A percentile compares a stretch with the other conserved stretches of the same genome.
Conservation (phyloP, 1,139 yeast genomes). For the Pichia kudriavzevii region DNA sequence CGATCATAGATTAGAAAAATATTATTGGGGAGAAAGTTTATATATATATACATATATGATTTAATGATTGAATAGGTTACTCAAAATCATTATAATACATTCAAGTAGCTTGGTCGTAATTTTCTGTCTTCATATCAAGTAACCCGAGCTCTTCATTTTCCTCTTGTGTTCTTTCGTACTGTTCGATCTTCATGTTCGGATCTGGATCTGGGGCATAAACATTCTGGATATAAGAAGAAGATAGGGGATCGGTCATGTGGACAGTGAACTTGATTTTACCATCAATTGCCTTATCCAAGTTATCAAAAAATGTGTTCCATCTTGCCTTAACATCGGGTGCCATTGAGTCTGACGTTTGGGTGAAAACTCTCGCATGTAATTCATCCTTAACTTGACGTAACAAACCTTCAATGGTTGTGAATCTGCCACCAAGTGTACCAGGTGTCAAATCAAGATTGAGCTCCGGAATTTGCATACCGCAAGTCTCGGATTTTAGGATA, state of each 20-base stretch:
- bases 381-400: constrained; percentile 85
- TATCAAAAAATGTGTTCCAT: constrained; percentile 76
- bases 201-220: constrained; percentile 97
- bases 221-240: constrained; percentile 91
- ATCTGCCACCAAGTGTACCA: constrained; percentile 96
- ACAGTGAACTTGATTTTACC: constrained; percentile 83
- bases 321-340: constrained; percentile 63
- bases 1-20: no score
- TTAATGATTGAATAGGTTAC: no score
- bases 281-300: constrained; percentile 70
- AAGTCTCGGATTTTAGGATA: constrained; percentile 88
- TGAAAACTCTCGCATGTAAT: constrained; percentile 74
- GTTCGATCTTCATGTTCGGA: constrained; percentile 90
- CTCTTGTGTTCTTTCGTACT: constrained; percentile 76
- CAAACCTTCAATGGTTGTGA: constrained; percentile 93
- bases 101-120: constrained; percentile 3
- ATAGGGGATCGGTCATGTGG: constrained; percentile 87
- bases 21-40: neutral
- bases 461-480: constrained; percentile 82
- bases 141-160: constrained; percentile 92
- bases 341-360: constrained; percentile 90
- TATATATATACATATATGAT: neutral
- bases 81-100: neutral
- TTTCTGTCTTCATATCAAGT: constrained; percentile 52
- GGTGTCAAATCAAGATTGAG: constrained; percentile 85